Conservation (phyloP, 495 filamentous ascomycete species). For the Annulohypoxylon bovei region DNA sequence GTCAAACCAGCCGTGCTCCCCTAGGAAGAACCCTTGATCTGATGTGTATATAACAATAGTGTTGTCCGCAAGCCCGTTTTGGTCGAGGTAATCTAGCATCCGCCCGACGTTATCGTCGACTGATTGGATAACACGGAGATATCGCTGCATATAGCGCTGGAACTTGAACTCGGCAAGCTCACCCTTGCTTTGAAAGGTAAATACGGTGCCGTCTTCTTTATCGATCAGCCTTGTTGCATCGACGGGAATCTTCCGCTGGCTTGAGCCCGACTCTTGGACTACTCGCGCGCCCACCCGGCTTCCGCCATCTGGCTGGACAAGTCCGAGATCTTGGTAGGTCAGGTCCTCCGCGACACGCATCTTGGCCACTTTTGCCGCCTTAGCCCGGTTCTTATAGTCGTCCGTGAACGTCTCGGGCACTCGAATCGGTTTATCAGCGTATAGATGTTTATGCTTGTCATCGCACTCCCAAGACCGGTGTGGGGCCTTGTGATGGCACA, state of each 20-base stretch:
- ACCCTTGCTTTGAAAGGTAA: slow-evolving; percentile 47
- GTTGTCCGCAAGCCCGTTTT: slow-evolving; percentile 48
- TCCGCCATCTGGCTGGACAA: slow-evolving; percentile 56
- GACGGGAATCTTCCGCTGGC: slow-evolving; percentile 51
- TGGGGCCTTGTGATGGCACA: slow-evolving; percentile 61
- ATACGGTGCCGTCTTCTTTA: slow-evolving; percentile 52
- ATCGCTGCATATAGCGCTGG: slow-evolving; percentile 61
- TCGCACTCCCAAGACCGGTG: slow-evolving; percentile 58
- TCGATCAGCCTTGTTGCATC: slow-evolving; percentile 50
- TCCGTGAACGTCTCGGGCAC: slow-evolving; percentile 57
- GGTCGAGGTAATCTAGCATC: slow-evolving; percentile 52
- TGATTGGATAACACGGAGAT: slow-evolving; percentile 55
- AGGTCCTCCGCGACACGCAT: slow-evolving; percentile 57
- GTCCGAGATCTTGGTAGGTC: slow-evolving; percentile 55
- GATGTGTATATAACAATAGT: slow-evolving; percentile 57
- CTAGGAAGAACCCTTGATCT: slow-evolving; percentile 61
- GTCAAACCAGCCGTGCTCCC: slow-evolving; percentile 61
- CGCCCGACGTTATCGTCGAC: slow-evolving; percentile 58
- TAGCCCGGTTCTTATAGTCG: slow-evolving; percentile 58
- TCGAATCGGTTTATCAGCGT: slow-evolving; percentile 47
- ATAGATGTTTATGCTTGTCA: slow-evolving; percentile 52
- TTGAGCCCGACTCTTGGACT: slow-evolving; percentile 28
- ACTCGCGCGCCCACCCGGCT: slow-evolving; percentile 47
- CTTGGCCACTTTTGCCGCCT: slow-evolving; percentile 52
- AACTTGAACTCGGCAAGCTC: slow-evolving; percentile 59